A percentile compares a stretch with the other conserved stretches of the same genome.
Evolutionary conservation across 176 grass and related monocot genomes (phyloP).

Genomic region (Musa itinerans): DNA sequence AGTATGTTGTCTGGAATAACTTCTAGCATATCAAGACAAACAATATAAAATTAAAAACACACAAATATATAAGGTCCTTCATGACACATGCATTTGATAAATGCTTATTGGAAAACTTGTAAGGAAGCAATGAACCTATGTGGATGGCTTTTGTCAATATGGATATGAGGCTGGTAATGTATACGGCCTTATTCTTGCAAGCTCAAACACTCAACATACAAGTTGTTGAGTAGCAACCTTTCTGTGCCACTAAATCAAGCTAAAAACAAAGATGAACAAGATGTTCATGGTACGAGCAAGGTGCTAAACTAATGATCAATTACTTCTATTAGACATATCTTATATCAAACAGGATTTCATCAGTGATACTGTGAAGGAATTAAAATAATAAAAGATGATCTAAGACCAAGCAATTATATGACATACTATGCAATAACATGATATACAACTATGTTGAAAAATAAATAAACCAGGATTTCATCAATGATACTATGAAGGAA

Average conservation of each 20-base stretch:
- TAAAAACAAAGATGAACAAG: too few relatives aligned
- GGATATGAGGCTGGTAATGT: too few relatives aligned
- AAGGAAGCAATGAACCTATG: neutral
- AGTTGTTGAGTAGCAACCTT: too few relatives aligned
- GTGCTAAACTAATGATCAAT: too few relatives aligned
- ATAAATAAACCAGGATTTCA: neutral
- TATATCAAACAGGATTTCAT: neutral
- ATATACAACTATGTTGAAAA: neutral
- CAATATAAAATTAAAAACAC: neutral
- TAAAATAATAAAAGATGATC: neutral
- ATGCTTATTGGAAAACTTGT: neutral
- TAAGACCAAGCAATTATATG: neutral
- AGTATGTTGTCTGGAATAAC: constrained; percentile 56
- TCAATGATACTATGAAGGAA: neutral
- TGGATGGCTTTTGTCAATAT: neutral
- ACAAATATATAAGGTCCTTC: neutral
- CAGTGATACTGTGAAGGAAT: neutral
- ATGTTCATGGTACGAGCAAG: too few relatives aligned
- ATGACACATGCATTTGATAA: neutral
- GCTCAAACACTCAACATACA: too few relatives aligned
- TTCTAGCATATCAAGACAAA: constrained; percentile 5
- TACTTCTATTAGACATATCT: too few relatives aligned
- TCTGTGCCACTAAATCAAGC: too few relatives aligned
- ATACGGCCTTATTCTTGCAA: too few relatives aligned
- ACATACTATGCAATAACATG: neutral